A percentile compares a stretch with the other conserved stretches of the same genome.
These are phyloP conservation scores for Wickerhamiella allomyrinae DNA, from an alignment of 805 yeast species.

Conservation along the genomic window DNA sequence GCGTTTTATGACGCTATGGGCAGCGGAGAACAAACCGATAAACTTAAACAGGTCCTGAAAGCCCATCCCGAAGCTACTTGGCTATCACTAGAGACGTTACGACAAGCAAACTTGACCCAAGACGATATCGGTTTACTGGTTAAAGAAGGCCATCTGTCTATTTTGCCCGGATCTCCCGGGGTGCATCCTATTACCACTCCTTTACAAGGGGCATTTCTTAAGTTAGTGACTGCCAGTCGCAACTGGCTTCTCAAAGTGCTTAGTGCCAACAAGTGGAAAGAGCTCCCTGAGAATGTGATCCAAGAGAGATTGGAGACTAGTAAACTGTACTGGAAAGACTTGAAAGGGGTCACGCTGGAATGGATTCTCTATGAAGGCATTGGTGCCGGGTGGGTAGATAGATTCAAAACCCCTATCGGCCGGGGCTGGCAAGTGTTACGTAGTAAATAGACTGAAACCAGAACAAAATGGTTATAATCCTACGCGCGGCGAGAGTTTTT, in stretches of 20 bases:
- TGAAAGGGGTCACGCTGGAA: constrained; percentile 35
- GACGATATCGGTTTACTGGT: constrained; percentile 14
- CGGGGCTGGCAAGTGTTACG: constrained; percentile 41
- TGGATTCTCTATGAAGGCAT: constrained; percentile 43
- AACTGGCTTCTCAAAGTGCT: constrained; percentile 23
- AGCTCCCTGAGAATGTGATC: constrained; percentile 24
- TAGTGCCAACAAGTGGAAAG: constrained; percentile 23
- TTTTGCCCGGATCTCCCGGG: constrained; percentile 22
- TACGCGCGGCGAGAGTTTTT: constrained; percentile 8
- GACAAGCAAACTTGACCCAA: constrained; percentile 11
- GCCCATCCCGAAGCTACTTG: constrained; percentile 19
- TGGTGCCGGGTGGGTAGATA: constrained; percentile 43
- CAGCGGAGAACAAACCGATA: constrained; percentile 4
- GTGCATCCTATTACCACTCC: constrained; percentile 25
- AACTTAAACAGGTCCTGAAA: constrained; percentile 17
- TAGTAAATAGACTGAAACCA: constrained; percentile 31
- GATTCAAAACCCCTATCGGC: constrained; percentile 45
- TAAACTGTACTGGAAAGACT: constrained; percentile 29
- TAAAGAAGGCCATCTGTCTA: constrained; percentile 24
- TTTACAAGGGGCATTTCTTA: constrained; percentile 25
- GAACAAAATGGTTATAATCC: too few relatives aligned
- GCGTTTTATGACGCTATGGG: constrained; percentile 12
- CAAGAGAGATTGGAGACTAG: constrained; percentile 21
- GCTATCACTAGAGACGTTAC: constrained; percentile 18
- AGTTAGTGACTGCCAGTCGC: constrained; percentile 21